Base-by-base conservation (phyloP, 108 stramenopile species). In the Aureococcus anophagefferens region DNA sequence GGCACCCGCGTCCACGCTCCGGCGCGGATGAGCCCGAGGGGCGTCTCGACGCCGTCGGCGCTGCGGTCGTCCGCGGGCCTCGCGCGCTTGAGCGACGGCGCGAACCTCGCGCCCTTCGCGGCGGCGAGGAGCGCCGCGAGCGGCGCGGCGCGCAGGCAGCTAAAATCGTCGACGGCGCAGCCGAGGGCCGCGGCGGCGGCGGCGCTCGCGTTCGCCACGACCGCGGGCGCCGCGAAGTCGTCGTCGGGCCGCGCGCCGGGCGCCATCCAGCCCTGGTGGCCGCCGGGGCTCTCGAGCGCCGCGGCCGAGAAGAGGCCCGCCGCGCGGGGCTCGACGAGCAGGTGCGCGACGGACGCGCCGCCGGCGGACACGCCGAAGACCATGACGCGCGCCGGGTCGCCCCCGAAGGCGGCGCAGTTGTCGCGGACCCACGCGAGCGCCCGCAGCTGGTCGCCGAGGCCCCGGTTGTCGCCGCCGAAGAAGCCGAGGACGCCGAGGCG, bases 331-430 rank as follows among this genome's bases (percentile, higher is more conserved):
- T 18, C 25, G 7, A 28, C 25, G 21, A 59, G 25, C 21, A 59
- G 25, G 21, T 16, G 21, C 51, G 51, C 51, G 51, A 81, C 76
- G 62, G 78, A 76, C 71, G 79, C 76, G 44, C 80, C 82, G 17
- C 83, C 83, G 0, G 83, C 83, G 44, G 76, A 78, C 35, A 74
- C 77, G 29, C 83, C 83, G 64, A 83, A 83, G 0, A 84, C 72
- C 31, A 80, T 81, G 28, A 84, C 77, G 63, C 76, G 73, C 11
- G 40, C 30, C 32, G 76, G 76, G 59, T 84, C 77, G 46, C 83
- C 83, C 30, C 83, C 81, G 46, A 84, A 84, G 0, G 69, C 68
- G 11, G 64, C 72, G 46, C 80, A 77, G 72, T 84, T 82, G 30
- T 73, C 77, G 37, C 77, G 73, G 35, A 78, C 79, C 83, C 83